Conservation (phyloP, 345 rosid species). For the Erysimum cheiranthoides region DNA sequence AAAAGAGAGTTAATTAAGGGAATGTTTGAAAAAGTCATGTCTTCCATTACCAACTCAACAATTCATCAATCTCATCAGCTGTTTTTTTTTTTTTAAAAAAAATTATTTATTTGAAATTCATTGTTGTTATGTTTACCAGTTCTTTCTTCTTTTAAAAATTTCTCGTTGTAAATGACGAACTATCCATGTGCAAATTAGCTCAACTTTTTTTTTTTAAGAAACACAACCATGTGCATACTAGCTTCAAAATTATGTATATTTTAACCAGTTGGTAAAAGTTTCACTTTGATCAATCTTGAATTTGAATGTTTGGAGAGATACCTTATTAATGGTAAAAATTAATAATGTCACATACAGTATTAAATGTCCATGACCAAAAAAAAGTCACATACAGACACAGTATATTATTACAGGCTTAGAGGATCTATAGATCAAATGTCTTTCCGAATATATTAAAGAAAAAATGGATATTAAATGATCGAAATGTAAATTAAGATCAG, state of each 20-base stretch:
- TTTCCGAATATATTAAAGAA: not conserved
- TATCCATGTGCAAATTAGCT: constrained; percentile 6
- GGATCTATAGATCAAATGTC: not conserved
- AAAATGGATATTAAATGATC: not conserved
- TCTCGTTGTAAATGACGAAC: not conserved
- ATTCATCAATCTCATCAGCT: constrained; percentile 17
- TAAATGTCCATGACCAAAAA: too few species aligned
- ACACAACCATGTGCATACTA: not conserved
- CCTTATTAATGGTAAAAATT: too few species aligned
- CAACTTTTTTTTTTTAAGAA: not conserved
- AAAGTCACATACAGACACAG: too few species aligned
- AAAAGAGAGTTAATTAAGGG: not conserved
- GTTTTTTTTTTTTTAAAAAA: too few species aligned
- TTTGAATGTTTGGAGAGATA: not conserved
- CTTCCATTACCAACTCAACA: constrained; percentile 27
- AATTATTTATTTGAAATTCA: not conserved
- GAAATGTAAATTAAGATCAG: not conserved
- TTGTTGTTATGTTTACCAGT: constrained; percentile 23
- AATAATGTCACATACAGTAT: too few species aligned
- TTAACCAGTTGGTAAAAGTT: not conserved
- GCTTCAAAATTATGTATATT: not conserved
- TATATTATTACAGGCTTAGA: too few species aligned
- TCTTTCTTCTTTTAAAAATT: not conserved
- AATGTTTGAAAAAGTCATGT: constrained; percentile 20
- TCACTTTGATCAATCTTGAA: not conserved